These are phyloP conservation scores for Euptelea pleiosperma DNA, from an alignment of 164 flowering plant genomes.

Conservation along the genomic window DNA sequence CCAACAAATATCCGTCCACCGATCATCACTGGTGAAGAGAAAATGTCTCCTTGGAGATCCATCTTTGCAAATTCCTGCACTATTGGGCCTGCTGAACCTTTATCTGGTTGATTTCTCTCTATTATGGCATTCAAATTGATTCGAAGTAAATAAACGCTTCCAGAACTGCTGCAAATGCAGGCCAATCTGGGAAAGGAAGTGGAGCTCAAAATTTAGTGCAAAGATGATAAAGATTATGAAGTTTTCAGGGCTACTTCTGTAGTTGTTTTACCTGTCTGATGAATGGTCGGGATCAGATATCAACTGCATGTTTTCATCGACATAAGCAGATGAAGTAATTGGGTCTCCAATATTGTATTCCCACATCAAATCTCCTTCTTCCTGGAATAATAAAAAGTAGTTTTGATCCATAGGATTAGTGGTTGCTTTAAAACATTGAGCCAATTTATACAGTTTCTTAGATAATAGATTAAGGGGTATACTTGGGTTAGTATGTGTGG, in stretches of 20 bases:
- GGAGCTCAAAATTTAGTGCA: neutral
- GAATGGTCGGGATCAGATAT: slow-evolving; percentile 30
- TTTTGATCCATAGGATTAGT: neutral
- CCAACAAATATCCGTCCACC: slow-evolving; percentile 85
- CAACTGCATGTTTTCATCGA: slow-evolving; percentile 63
- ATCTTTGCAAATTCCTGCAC: slow-evolving; percentile 60
- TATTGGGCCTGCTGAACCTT: slow-evolving; percentile 9
- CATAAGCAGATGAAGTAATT: slow-evolving; percentile 79
- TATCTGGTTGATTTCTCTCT: slow-evolving; percentile 13
- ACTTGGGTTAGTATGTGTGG: neutral
- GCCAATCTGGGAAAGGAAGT: slow-evolving; percentile 48
- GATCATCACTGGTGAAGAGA: slow-evolving; percentile 90
- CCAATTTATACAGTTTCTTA: neutral
- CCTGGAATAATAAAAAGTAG: slow-evolving; percentile 32
- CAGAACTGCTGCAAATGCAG: slow-evolving; percentile 77
- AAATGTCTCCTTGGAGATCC: slow-evolving; percentile 61
- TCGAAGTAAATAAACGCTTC: slow-evolving; percentile 52
- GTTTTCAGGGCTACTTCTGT: neutral
- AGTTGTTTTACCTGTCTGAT: slow-evolving; percentile 49
- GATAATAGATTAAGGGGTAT: neutral
- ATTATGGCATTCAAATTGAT: slow-evolving; percentile 20
- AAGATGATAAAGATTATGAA: neutral
- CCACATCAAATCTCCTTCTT: slow-evolving; percentile 63
- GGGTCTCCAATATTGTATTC: slow-evolving; percentile 64
- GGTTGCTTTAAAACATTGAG: no score